Evolutionary conservation across 2,329 filamentous ascomycete genomes (phyloP).

Genomic region (Chaetomiaceae sp.): DNA sequence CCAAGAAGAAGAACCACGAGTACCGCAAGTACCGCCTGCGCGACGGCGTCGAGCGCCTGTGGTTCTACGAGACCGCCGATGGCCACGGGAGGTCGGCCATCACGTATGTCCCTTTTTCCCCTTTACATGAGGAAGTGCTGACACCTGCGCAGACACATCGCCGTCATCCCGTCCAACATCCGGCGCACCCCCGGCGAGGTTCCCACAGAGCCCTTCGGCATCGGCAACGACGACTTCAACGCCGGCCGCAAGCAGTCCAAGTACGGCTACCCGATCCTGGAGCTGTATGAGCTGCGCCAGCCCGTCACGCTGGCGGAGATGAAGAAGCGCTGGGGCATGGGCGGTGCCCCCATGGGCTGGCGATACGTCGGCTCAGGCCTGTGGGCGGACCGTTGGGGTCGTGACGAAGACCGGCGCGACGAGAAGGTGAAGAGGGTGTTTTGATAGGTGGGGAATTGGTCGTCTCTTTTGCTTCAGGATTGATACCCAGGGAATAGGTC

Average conservation of each 20-base stretch:
- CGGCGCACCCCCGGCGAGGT: constrained; percentile 19
- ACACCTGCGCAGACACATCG: constrained; percentile 5
- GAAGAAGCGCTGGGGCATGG: constrained; percentile 25
- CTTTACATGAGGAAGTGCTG: not conserved
- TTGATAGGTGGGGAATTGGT: not conserved
- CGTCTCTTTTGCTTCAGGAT: no score
- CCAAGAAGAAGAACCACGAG: constrained; percentile 17
- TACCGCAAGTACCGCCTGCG: constrained; percentile 18
- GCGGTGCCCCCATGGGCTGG: constrained; percentile 28
- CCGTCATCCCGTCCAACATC: constrained; percentile 7
- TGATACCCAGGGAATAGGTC: no score
- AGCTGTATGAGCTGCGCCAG: constrained; percentile 24
- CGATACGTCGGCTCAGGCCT: constrained; percentile 22
- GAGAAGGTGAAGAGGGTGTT: constrained; percentile 8
- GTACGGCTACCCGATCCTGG: constrained; percentile 28
- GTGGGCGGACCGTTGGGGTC: constrained; percentile 28
- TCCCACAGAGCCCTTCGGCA: constrained; percentile 22
- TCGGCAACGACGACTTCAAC: constrained; percentile 31
- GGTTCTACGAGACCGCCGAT: constrained; percentile 14
- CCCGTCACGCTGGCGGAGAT: constrained; percentile 27
- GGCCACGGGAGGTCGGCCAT: constrained; percentile 3
- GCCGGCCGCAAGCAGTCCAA: constrained; percentile 26
- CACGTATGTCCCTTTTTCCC: constrained; percentile 2
- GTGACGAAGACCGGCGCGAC: constrained; percentile 9
- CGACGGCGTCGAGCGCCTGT: constrained; percentile 8